Conservation (phyloP, 371 early-diverging fungal species). For the Mucor piriformis region DNA sequence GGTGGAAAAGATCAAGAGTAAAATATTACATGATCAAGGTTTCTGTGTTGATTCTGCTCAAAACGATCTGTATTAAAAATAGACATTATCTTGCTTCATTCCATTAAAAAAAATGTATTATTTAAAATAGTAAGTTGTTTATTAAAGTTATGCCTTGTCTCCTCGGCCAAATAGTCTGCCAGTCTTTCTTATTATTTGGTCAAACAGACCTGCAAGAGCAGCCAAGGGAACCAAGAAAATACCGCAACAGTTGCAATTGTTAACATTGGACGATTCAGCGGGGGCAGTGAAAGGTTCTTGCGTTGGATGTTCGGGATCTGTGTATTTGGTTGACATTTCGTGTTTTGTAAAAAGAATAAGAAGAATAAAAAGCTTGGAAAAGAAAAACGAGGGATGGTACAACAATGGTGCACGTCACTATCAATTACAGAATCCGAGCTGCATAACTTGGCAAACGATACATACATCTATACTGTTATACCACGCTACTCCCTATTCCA, state of each 20-base stretch:
- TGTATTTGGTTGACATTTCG: background rate
- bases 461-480: no score
- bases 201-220: conserved; percentile 35
- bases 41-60: conserved; percentile 86
- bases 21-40: conserved; percentile 79
- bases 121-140: background rate
- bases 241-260: conserved; percentile 37
- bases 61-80: conserved; percentile 71
- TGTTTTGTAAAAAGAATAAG: background rate
- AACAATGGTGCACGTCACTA: no score
- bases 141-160: background rate
- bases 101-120: background rate
- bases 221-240: conserved; percentile 33
- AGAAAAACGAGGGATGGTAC: background rate
- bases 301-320: conserved; percentile 24
- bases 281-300: conserved; percentile 34
- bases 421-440: no score
- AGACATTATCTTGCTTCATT: background rate
- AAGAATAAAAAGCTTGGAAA: background rate
- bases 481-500: no score
- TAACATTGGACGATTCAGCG: conserved; percentile 32
- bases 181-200: conserved; percentile 33
- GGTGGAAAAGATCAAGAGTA: conserved; percentile 71
- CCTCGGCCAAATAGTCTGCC: conserved; percentile 13
- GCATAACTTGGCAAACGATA: no score